Percentiles rank a stretch among this genome's conserved stretches.
These are phyloP conservation scores for Lactarius vividus DNA, from an alignment of 768 basidiomycete genomes.

Conservation along the genomic window DNA sequence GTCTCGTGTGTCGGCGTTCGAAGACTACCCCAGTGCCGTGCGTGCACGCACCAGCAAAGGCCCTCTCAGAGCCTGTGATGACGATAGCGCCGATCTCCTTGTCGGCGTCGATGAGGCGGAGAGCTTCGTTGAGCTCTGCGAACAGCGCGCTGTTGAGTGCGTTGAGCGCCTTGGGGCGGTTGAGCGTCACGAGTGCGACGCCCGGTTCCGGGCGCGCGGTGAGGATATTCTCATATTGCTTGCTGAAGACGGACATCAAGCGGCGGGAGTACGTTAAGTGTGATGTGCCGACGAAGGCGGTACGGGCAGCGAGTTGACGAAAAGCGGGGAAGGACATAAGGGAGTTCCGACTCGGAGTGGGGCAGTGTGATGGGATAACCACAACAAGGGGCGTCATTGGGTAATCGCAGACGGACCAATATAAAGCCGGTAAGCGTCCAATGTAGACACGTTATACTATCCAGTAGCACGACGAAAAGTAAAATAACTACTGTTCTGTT, in stretches of 20 bases:
- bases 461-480: background rate
- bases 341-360: background rate
- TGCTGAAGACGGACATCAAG: constrained; percentile 47
- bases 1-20: background rate
- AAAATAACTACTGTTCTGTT: constrained; percentile 7
- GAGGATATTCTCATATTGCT: constrained; percentile 62
- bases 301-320: constrained; percentile 5
- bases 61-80: constrained; percentile 86
- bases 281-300: background rate
- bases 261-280: constrained; percentile 30
- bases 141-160: constrained; percentile 83
- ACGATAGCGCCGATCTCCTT: constrained; percentile 78
- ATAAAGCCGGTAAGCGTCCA: background rate
- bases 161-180: constrained; percentile 88
- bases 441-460: constrained; percentile 15
- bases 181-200: constrained; percentile 80
- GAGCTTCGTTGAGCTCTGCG: constrained; percentile 73
- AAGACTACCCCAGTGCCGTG: background rate
- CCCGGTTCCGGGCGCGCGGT: constrained; percentile 63
- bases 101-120: constrained; percentile 57
- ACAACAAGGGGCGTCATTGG: background rate
- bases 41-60: constrained; percentile 77
- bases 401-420: constrained; percentile 1
- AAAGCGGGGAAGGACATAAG: constrained; percentile 3
- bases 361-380: too few species aligned